Evolutionary conservation across 2,329 filamentous ascomycete species (phyloP).

Genomic region (Colletotrichum musae): DNA sequence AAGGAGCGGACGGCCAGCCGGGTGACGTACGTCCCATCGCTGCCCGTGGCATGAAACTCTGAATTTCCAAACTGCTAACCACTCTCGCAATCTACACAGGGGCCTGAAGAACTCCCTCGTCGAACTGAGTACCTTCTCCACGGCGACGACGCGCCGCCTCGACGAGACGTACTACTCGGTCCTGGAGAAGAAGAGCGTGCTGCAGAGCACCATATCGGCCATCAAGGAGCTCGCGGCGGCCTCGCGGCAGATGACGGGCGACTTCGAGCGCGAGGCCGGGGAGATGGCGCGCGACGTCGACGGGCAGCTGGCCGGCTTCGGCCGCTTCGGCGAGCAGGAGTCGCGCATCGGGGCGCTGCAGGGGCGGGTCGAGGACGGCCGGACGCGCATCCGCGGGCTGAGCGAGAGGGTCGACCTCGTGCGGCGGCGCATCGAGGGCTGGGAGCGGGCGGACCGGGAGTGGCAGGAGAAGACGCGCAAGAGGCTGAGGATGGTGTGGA

Average conservation of each 20-base stretch:
- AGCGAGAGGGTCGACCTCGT: slow-evolving; percentile 76
- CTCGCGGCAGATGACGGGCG: slow-evolving; percentile 69
- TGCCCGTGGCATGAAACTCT: neutral
- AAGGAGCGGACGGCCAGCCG: slow-evolving; percentile 55
- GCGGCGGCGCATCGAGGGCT: slow-evolving; percentile 74
- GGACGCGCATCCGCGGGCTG: slow-evolving; percentile 71
- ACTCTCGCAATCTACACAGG: slow-evolving; percentile 50
- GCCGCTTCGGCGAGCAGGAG: slow-evolving; percentile 76
- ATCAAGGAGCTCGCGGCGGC: slow-evolving; percentile 77
- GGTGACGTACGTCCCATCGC: slow-evolving; percentile 55
- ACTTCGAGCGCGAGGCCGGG: slow-evolving; percentile 72
- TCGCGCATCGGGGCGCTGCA: slow-evolving; percentile 74
- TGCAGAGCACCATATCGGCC: slow-evolving; percentile 75
- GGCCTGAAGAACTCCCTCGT: slow-evolving; percentile 66
- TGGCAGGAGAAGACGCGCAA: slow-evolving; percentile 78
- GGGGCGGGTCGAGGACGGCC: slow-evolving; percentile 71
- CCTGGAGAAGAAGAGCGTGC: slow-evolving; percentile 75
- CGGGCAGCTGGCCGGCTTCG: slow-evolving; percentile 72
- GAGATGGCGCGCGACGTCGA: slow-evolving; percentile 73
- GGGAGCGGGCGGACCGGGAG: slow-evolving; percentile 76
- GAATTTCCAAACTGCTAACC: slow-evolving; percentile 11
- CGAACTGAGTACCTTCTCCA: slow-evolving; percentile 72
- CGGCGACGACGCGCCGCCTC: slow-evolving; percentile 74
- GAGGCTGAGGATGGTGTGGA: slow-evolving; percentile 75
- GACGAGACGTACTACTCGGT: slow-evolving; percentile 83